Evolutionary conservation across 2,329 filamentous ascomycete species (phyloP).

Genomic region (Karstenula rhodostoma): DNA sequence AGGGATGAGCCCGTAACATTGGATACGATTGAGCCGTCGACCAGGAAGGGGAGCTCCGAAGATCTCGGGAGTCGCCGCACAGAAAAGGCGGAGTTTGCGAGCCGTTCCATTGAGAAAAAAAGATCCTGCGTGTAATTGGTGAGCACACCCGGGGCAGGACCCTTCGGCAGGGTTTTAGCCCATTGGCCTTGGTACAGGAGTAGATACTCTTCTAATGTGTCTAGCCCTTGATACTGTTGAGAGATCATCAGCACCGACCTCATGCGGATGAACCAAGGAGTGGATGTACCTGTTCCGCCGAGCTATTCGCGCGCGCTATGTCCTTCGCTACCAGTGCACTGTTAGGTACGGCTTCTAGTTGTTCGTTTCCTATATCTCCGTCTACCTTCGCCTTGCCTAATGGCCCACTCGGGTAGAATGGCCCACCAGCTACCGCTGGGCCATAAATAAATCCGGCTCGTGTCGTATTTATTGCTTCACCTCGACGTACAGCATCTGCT

Average conservation of each 20-base stretch:
- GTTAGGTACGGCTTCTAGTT: not conserved
- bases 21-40: constrained; percentile 1
- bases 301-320: not conserved
- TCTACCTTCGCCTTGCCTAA: constrained; percentile 8
- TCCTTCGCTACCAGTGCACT: not conserved
- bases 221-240: constrained; percentile 5
- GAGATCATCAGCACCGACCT: not conserved
- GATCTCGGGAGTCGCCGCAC: constrained; percentile 16
- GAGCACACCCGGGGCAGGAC: constrained; percentile 16
- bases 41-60: constrained; percentile 16
- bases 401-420: constrained; percentile 3
- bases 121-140: constrained; percentile 25
- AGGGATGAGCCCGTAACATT: constrained; percentile 28
- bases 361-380: constrained; percentile 7
- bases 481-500: not conserved
- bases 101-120: constrained; percentile 24
- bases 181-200: constrained; percentile 14
- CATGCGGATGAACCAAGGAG: not conserved
- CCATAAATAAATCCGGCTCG: constrained; percentile 7
- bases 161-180: constrained; percentile 5
- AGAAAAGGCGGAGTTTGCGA: constrained; percentile 18
- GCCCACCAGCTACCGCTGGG: constrained; percentile 6
- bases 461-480: not conserved
- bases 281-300: not conserved
- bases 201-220: constrained; percentile 4